Evolutionary conservation across 2,329 filamentous ascomycete genomes (phyloP), one percentile per base, ranked within the genome.

Genomic region (Scortechinia acanthostroma): DNA sequence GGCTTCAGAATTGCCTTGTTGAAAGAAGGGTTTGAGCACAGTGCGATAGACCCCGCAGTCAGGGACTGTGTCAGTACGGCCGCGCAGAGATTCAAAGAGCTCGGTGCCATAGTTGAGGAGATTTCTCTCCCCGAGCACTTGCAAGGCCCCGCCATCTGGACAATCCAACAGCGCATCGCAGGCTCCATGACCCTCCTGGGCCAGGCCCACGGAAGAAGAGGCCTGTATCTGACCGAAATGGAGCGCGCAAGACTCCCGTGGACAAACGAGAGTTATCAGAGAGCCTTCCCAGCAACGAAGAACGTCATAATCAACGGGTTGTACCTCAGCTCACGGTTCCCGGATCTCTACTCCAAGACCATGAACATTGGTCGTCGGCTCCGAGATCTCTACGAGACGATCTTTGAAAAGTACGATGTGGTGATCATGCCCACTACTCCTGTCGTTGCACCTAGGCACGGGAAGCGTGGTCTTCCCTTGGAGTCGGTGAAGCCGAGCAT

Each of bases 281-380:
- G 71, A 25, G 62, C 73, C 1, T 75, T 74, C 51, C 69, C 64
- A 14, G 69, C 70, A 0, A 76, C 73, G 0, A 76, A 75, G 49
- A 77, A 77, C 50, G 73, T 73, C 3, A 68, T 74, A 42, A 65
- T 76, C 42, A 74, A 75, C 43, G 73, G 72, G 0, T 51, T 70
- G 0, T 76, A 75, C 43, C 60, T 73, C 0, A 51, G 58, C 25
- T 56, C 68, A 6, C 53, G 57, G 2, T 71, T 73, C 46, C 73
- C 70, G 0, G 57, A 62, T 1, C 54, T 75, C 0, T 69, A 73
- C 33, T 64, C 63, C n/a, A 73, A 73, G 51, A 62, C 69, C 0
- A 62, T 69, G n/a, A 75, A 75, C 50, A 58, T 74, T 1, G 63
- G 65, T 0, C 62, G 68, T 3, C 61, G 67, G 46, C 60, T 75